phyloP scores from a whole-genome alignment of 805 yeast species.

The Pichia thaimueangensis region DNA sequence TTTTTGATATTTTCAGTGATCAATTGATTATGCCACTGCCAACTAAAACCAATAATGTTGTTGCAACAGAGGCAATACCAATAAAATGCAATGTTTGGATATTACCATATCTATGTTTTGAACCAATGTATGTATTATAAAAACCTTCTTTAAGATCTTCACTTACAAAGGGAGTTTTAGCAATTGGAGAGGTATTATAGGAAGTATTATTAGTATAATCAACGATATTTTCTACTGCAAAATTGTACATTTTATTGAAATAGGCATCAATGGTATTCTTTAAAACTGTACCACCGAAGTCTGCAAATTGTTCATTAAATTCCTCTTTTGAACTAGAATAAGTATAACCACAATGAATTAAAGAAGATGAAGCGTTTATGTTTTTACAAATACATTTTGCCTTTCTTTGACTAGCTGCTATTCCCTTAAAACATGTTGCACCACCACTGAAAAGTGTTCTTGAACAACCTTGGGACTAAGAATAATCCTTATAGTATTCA shows the following conservation, averaged over 20 bases:
- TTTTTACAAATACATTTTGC: too few relatives aligned
- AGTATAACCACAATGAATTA: too few relatives aligned
- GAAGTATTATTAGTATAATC: slow-evolving; percentile 26
- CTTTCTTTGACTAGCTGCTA: too few relatives aligned
- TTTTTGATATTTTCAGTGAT: slow-evolving; percentile 35
- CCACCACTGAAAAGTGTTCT: too few relatives aligned
- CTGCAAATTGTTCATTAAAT: too few relatives aligned
- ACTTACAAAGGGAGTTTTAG: slow-evolving; percentile 33
- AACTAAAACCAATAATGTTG: slow-evolving; percentile 42
- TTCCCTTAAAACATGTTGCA: too few relatives aligned
- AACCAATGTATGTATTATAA: slow-evolving; percentile 21
- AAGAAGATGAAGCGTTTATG: too few relatives aligned
- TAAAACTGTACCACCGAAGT: too few relatives aligned
- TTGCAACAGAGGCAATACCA: slow-evolving; percentile 42
- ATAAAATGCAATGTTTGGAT: slow-evolving; percentile 37
- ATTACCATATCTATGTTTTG: slow-evolving; percentile 29
- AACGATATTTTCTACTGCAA: slow-evolving; percentile 36
- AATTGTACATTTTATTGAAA: slow-evolving; percentile 25
- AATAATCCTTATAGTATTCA: too few relatives aligned
- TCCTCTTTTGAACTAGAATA: too few relatives aligned
- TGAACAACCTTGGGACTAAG: too few relatives aligned
- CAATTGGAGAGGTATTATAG: slow-evolving; percentile 27
- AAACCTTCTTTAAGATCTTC: slow-evolving; percentile 20
- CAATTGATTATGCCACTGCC: slow-evolving; percentile 38
- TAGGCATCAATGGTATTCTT: slow-evolving; percentile 14